Base-by-base conservation (phyloP, 1,284 basidiomycete species). In the Naganishia cerealis region DNA sequence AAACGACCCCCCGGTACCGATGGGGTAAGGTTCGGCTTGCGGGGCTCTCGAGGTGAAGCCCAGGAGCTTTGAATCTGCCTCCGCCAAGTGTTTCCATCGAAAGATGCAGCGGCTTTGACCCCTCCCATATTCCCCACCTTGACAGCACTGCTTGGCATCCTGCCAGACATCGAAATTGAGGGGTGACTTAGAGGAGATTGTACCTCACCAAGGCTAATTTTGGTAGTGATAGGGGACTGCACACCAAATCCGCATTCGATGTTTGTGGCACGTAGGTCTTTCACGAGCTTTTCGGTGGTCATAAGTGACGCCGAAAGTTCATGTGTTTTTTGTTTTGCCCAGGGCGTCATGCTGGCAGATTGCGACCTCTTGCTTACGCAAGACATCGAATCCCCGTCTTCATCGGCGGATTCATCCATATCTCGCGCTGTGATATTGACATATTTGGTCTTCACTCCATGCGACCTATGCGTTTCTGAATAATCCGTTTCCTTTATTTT, bases 1-100 rank as follows among this genome's bases (percentile, higher is more conserved):
- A 62, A 26, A 9, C 53, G 26, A 16, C 59, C 59, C 26, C 48
- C 59, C 26, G 59, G 59, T n/a, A 62, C 53, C 2, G 59, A 62
- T 8, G 50, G 59, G 3, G 59, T 62, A 33, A 26, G 1, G 13
- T 50, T 53, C 10, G 59, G 59, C 50, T 33, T 62, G 12, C 48
- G 50, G 0, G 59, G 50, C 10, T 36, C 24, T 7, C 36, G 7
- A 2, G 43, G n/a, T 18, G 43, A 16, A 8, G 21, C 7, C 18
- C 24, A 39, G 7, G 59, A 53, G n/a, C 50, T 39, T 13, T 62
- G 59, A 0, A 53, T 10, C 38, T 53, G 48, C 21, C 48, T 52
- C 13, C 50, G 38, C 59, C 59, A 62, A 26, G 46, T 40, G n/a
- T 62, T 40, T 8, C 50, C 59, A 26, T 40, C 38, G 33, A 53